Base-by-base conservation (phyloP, 2,329 filamentous ascomycete species). In the Pyricularia sp. region DNA sequence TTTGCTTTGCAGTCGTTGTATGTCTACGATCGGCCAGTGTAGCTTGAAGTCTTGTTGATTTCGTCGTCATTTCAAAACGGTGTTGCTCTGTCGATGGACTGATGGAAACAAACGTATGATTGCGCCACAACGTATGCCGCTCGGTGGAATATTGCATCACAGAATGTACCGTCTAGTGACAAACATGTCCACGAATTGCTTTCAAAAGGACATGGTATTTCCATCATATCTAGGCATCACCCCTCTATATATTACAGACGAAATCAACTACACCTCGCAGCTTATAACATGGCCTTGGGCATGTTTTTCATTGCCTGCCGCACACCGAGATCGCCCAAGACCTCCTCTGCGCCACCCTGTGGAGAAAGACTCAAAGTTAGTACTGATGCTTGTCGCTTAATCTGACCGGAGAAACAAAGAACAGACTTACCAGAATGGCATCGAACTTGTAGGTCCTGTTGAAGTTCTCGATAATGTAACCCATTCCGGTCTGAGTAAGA, bases 371-470 rank as follows among this genome's bases (percentile, higher is more conserved):
- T 9, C 3, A 28, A 5, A 28, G 53, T 57, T n/a, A 64, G 33
- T 24, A 61, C 7, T 8, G 16, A 49, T 7, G 24, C 62, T 64
- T 60, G 53, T 60, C 55, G 13, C 60, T 1, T 12, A 12, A 33
- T 22, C 31, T 12, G 33, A 4, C 31, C 3, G 7, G 35, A 24
- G 22, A 30, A 24, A 5, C 49, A 28, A 28, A 28, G 16, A 2
- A 35, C 1, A 26, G 40, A 66, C 69, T 12, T 62, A 70, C 69
- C 30, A 93, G 76, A 66, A 90, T 89, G 26, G 88, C 82, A 74
- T 90, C 87, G 65, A 90, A 94, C 78, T 94, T 94, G 77, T 93
- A 90, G 1, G 88, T 91, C 61, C 90, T 81, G 75, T 93, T 85
- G 78, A 94, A 94, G 82, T 90, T 88, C 78, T 96, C 91, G 67